Conservation (phyloP, 1,284 basidiomycete species). For the Abortiporus biennis region DNA sequence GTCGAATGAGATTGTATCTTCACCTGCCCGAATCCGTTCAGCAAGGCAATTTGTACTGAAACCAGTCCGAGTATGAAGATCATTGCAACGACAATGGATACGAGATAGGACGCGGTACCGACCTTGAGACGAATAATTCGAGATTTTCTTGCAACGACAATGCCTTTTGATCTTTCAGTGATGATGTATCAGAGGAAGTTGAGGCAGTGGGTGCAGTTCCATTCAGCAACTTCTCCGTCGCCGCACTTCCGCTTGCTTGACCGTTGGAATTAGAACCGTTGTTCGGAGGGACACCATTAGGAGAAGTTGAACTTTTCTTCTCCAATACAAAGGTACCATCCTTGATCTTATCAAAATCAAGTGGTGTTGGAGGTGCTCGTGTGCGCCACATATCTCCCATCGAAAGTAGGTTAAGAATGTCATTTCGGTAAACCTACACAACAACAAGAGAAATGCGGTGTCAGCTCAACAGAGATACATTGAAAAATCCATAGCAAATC, state of each 20-base stretch:
- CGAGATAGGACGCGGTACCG: slow-evolving; percentile 7
- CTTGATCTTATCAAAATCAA: slow-evolving; percentile 74
- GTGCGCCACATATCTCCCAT: slow-evolving; percentile 99
- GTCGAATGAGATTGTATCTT: slow-evolving; percentile 86
- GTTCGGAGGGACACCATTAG: slow-evolving; percentile 5
- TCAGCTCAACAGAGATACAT: neutral
- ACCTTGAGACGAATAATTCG: slow-evolving; percentile 81
- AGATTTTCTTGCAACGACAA: slow-evolving; percentile 77
- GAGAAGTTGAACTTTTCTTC: slow-evolving; percentile 11
- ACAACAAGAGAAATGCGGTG: slow-evolving; percentile 61
- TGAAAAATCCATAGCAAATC: slow-evolving; percentile 7
- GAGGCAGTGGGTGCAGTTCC: slow-evolving; percentile 11
- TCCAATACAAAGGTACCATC: slow-evolving; percentile 50
- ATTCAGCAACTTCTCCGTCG: slow-evolving; percentile 17
- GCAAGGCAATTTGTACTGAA: slow-evolving; percentile 75
- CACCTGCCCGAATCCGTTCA: slow-evolving; percentile 63
- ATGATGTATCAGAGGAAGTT: slow-evolving; percentile 22
- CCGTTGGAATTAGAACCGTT: slow-evolving; percentile 20
- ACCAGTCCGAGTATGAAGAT: neutral
- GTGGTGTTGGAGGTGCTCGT: slow-evolving; percentile 77
- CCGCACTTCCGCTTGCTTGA: slow-evolving; percentile 17
- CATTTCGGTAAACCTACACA: no score
- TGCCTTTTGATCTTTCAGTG: slow-evolving; percentile 76
- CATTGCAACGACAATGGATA: no score
- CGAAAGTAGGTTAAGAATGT: slow-evolving; percentile 83